phyloP scores from a whole-genome alignment of 176 grass and related monocot genomes.

The Dendrocalamus sinicus region DNA sequence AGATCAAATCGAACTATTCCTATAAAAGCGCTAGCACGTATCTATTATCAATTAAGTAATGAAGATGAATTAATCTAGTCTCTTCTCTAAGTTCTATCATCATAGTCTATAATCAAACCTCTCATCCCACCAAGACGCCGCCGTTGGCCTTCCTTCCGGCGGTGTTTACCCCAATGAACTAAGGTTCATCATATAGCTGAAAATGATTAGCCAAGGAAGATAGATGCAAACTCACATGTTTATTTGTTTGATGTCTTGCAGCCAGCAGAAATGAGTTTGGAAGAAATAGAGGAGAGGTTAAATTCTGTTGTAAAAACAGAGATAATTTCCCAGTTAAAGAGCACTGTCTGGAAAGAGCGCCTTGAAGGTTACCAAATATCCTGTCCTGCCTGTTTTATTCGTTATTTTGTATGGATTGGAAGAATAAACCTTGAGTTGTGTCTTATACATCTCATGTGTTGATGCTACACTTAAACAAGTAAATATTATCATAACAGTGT shows the following conservation, averaged over 20 bases:
- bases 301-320: constrained; percentile 75
- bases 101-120: too few species aligned
- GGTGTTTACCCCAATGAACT: too few species aligned
- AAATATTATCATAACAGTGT: neutral
- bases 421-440: neutral
- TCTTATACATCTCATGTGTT: constrained; percentile 4
- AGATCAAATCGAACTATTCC: too few species aligned
- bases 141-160: too few species aligned
- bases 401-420: constrained; percentile 38
- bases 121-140: too few species aligned
- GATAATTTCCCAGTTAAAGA: constrained; percentile 85
- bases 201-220: neutral
- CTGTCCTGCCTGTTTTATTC: constrained; percentile 16
- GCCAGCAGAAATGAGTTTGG: constrained; percentile 95
- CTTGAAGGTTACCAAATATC: constrained; percentile 72
- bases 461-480: neutral
- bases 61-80: too few species aligned
- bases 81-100: too few species aligned
- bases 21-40: too few species aligned
- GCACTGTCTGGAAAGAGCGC: constrained; percentile 93
- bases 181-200: neutral
- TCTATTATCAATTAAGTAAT: too few species aligned
- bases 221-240: constrained; percentile 20
- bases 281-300: constrained; percentile 94
- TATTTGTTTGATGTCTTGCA: constrained; percentile 58